Conservation (phyloP, 2,329 filamentous ascomycete species). For the Hymenoscyphus repandus region DNA sequence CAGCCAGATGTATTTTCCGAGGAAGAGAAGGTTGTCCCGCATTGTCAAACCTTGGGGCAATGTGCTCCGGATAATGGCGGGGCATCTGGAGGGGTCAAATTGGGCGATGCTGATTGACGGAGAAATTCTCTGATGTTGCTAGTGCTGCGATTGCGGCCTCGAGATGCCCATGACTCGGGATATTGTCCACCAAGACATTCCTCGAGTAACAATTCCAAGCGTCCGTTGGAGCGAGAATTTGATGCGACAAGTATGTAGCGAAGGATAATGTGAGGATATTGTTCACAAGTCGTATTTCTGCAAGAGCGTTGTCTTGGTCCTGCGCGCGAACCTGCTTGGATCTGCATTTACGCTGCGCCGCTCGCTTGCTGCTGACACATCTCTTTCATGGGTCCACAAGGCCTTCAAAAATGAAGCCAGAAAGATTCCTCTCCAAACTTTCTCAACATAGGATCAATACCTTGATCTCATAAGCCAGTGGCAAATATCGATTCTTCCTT, state of each 20-base stretch:
- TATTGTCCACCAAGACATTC: background rate
- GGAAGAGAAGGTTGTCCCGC: background rate
- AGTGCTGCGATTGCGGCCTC: background rate
- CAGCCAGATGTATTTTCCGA: background rate
- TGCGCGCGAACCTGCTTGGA: too few species aligned
- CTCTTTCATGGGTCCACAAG: background rate
- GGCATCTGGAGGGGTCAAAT: conserved; percentile 2
- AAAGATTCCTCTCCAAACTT: background rate
- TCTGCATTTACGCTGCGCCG: too few species aligned
- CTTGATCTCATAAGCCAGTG: too few species aligned
- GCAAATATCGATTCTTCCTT: too few species aligned
- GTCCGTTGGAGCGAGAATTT: background rate
- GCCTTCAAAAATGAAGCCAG: background rate
- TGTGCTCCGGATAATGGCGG: background rate
- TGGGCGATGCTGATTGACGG: conserved; percentile 6
- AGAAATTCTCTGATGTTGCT: background rate
- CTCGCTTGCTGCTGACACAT: background rate
- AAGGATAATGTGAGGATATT: too few species aligned
- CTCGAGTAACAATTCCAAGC: background rate
- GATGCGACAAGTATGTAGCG: too few species aligned
- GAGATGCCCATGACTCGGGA: background rate
- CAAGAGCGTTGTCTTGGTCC: background rate
- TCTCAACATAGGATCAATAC: too few species aligned
- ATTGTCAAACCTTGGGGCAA: background rate
- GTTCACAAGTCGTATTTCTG: too few species aligned